Percentiles rank a stretch among this genome's conserved stretches.
Conservation (phyloP, 2,329 filamentous ascomycete species). For the Bisporella sp. region DNA sequence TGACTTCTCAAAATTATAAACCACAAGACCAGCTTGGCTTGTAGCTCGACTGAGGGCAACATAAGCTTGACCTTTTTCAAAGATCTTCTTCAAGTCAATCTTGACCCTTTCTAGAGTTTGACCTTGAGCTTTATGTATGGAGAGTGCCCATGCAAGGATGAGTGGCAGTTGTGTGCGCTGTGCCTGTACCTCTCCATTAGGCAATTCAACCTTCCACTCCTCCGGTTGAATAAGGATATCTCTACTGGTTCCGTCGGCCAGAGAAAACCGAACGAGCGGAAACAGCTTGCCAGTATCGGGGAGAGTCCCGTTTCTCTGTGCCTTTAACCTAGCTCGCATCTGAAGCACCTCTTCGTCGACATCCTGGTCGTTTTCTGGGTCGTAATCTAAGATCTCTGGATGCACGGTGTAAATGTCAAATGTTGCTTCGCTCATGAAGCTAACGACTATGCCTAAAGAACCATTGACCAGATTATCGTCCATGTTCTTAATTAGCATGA, state of each 20-base stretch:
- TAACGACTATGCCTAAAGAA: constrained; percentile 77
- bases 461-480: constrained; percentile 92
- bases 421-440: constrained; percentile 66
- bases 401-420: constrained; percentile 52
- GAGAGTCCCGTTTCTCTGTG: constrained; percentile 28
- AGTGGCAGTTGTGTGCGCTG: constrained; percentile 77
- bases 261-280: constrained; percentile 78
- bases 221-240: constrained; percentile 79
- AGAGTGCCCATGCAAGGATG: constrained; percentile 93
- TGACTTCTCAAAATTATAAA: constrained; percentile 76
- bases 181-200: constrained; percentile 88
- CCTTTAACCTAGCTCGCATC: constrained; percentile 33
- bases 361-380: constrained; percentile 35
- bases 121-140: constrained; percentile 96
- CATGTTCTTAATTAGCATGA: constrained; percentile 99
- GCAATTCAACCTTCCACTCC: constrained; percentile 95
- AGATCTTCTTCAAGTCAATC: constrained; percentile 85
- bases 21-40: constrained; percentile 78
- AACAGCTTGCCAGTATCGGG: constrained; percentile 51
- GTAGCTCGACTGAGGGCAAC: constrained; percentile 93
- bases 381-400: constrained; percentile 46
- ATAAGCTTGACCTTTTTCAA: constrained; percentile 97
- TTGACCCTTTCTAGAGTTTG: constrained; percentile 86
- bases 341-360: constrained; percentile 34
- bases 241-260: constrained; percentile 69